Conservation (phyloP, 164 flowering plant genomes). For the grape (Vitis vinifera) region ASM3070453v1 NC_081810.1:1966501-1967000, state of each 20-base stretch:
- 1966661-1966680: too few species aligned
- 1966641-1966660: too few species aligned
- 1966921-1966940: conserved; percentile 82
- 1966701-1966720: too few species aligned
- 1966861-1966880: conserved; percentile 67
- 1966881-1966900: conserved; percentile 68
- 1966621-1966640: too few species aligned
- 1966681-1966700: too few species aligned
- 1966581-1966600: too few species aligned
- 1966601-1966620: neutral
- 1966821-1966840: conserved; percentile 60
- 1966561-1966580: too few species aligned
- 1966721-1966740: too few species aligned
- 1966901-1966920: conserved; percentile 92
- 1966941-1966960: conserved; percentile 77
- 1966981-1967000: conserved; percentile 76
- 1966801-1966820: conserved; percentile 41
- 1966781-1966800: neutral
- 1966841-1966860: conserved; percentile 82
- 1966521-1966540: too few species aligned
- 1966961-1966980: conserved; percentile 66
- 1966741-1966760: neutral
- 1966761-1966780: neutral
- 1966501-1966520: neutral
- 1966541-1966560: too few species aligned